Conservation (phyloP, 1,284 basidiomycete species). For the Phylloboletellus chloephorus region DNA sequence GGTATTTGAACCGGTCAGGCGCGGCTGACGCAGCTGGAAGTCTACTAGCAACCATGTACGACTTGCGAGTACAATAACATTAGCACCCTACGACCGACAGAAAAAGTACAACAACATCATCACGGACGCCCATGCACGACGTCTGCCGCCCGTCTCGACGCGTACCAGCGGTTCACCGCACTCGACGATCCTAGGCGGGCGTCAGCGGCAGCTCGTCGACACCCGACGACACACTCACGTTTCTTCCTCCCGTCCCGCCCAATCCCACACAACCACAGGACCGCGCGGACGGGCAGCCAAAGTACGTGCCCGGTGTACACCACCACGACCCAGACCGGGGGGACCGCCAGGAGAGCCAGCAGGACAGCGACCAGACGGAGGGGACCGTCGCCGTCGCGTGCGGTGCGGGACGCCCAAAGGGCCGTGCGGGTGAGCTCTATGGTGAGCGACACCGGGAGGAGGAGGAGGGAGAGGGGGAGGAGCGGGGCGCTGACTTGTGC, state of each 20-base stretch:
- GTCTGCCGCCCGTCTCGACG: not conserved
- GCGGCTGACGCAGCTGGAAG: too few species aligned
- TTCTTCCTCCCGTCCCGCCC: conserved; percentile 12
- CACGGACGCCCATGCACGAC: too few species aligned
- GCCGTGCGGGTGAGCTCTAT: conserved; percentile 10
- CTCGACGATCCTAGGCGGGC: conserved; percentile 12
- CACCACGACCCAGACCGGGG: conserved; percentile 9
- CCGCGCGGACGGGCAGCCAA: conserved; percentile 15
- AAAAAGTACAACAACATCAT: too few species aligned
- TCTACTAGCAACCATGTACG: too few species aligned
- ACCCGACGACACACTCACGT: conserved; percentile 10
- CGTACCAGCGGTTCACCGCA: conserved; percentile 18
- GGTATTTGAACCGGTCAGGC: conserved; percentile 13
- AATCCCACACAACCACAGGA: conserved; percentile 18
- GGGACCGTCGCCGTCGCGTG: conserved; percentile 6
- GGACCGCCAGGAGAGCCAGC: not conserved
- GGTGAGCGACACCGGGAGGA: conserved; percentile 11
- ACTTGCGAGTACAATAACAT: too few species aligned
- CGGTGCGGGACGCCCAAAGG: conserved; percentile 11
- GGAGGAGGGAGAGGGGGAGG: conserved; percentile 1
- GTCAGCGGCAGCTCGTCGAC: too few species aligned
- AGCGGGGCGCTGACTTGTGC: not conserved
- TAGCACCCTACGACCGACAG: too few species aligned
- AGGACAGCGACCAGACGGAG: conserved; percentile 7
- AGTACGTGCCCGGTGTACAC: not conserved